These are phyloP conservation scores for Azolla pinnata DNA, from an alignment of 75 land plant genomes.

Conservation along the genomic window DNA sequence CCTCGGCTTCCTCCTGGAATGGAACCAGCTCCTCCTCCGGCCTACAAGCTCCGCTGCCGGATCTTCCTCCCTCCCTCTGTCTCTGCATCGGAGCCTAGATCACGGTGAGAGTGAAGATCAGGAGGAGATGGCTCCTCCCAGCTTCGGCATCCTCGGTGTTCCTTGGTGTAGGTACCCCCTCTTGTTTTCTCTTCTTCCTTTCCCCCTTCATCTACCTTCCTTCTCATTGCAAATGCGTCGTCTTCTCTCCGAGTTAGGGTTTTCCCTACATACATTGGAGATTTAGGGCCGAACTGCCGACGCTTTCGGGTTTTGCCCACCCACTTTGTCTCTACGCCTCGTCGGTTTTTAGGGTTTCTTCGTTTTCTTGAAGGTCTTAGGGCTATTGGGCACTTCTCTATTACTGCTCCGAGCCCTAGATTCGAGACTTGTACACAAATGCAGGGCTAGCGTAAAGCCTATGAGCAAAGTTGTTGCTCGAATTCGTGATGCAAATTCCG, in stretches of 20 bases:
- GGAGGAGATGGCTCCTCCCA: conserved; percentile 10
- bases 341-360: neutral
- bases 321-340: neutral
- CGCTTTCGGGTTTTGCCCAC: no score
- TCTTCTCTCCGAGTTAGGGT: neutral
- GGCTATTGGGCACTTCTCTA: no score
- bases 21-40: neutral
- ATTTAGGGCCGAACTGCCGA: no score
- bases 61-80: neutral
- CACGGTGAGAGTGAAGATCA: no score
- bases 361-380: no score
- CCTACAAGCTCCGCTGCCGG: neutral
- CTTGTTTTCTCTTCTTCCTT: neutral
- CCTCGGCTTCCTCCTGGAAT: conserved; percentile 1
- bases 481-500: no score
- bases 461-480: no score
- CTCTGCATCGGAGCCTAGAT: no score
- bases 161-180: conserved; percentile 68
- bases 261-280: neutral
- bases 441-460: no score
- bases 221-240: neutral
- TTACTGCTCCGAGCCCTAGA: no score
- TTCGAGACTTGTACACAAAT: no score
- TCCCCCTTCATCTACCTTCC: neutral
- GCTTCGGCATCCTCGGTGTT: conserved; percentile 73